Conservation (phyloP, 495 filamentous ascomycete genomes). For the Platismatia glauca region DNA sequence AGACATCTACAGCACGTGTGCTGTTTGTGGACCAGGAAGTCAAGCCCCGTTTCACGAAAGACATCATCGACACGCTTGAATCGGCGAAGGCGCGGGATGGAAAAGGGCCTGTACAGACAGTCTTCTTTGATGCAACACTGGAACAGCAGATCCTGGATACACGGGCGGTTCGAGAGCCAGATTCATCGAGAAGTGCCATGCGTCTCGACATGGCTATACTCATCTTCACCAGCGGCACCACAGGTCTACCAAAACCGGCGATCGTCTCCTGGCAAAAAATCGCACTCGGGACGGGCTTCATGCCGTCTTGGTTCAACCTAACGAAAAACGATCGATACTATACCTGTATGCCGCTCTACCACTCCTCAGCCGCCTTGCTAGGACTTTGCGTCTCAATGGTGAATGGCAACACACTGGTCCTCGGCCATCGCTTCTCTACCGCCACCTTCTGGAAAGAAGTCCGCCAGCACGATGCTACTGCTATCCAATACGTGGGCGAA, state of each 20-base stretch:
- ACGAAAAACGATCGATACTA: slow-evolving; percentile 61
- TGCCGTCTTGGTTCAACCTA: slow-evolving; percentile 48
- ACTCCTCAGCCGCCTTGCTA: slow-evolving; percentile 70
- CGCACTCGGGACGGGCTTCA: slow-evolving; percentile 44
- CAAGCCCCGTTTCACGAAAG: slow-evolving; percentile 38
- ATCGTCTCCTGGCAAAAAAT: slow-evolving; percentile 73
- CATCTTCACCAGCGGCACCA: slow-evolving; percentile 85
- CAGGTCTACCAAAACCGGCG: slow-evolving; percentile 84
- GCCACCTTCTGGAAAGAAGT: slow-evolving; percentile 76
- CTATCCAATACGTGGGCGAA: slow-evolving; percentile 94
- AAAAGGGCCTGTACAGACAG: slow-evolving; percentile 48
- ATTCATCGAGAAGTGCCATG: slow-evolving; percentile 47
- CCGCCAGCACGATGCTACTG: slow-evolving; percentile 60
- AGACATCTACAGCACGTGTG: slow-evolving; percentile 57
- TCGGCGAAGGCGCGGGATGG: slow-evolving; percentile 38
- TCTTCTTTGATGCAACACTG: slow-evolving; percentile 54
- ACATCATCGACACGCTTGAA: slow-evolving; percentile 37
- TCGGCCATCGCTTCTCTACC: slow-evolving; percentile 77
- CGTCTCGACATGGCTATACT: slow-evolving; percentile 58
- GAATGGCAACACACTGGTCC: slow-evolving; percentile 54
- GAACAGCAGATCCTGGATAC: slow-evolving; percentile 51
- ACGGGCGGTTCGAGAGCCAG: slow-evolving; percentile 52
- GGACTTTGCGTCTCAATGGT: slow-evolving; percentile 53
- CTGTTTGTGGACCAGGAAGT: slow-evolving; percentile 69
- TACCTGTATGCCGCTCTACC: slow-evolving; percentile 94